Base-by-base conservation (phyloP, 768 basidiomycete species). In the Boletus rubroflammeus region DNA sequence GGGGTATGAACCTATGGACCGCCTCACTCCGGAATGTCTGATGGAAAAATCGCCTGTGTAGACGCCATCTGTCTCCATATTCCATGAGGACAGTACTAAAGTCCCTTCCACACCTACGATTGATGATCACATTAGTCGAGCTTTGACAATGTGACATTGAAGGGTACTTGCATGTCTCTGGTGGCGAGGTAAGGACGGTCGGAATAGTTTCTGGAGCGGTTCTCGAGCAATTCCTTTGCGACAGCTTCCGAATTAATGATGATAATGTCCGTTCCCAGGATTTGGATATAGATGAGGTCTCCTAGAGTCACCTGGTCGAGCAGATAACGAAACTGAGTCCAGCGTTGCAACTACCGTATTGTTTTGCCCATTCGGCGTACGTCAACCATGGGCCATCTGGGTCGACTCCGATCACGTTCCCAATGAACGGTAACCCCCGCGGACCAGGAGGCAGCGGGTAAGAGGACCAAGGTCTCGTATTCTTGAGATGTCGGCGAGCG, bases 121-220 rank as follows among this genome's bases (percentile, higher is more conserved):
- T 9, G 6, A 28, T 32, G 10, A n/a, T 29, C 14, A 41, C 10
- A 21, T 56, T 9, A 50, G 36, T 41, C 3, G 14, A 45, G 15
- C n/a, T 47, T 15, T 5, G 8, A 29, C 17, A 17, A 36, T n/a
- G 35, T n/a, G n/a, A 39, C n/a, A 14, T 31, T 6, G 25, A 31
- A 31, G 9, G 11, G 21, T 5, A 36, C 58, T 48, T 40, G 54
- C 62, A 60, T 8, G 3, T 51, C 47, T 47, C 36, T 59, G 19
- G 60, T 63, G 7, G 58, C 45, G 34, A 71, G 42, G 32, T 50
- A 55, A 23, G 81, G 82, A 8, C 82, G 76, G 56, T 79, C 79
- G 5, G 80, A 81, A 57, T 82, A 81, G 42, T 79, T 75, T 13
- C 62, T 63, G 9, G 78, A 76, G 11, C 79, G 75, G 31, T 68